Evolutionary conservation across 164 flowering plant species (phyloP), one percentile per base, ranked within the genome.

Genomic region (Annona cherimola): DNA sequence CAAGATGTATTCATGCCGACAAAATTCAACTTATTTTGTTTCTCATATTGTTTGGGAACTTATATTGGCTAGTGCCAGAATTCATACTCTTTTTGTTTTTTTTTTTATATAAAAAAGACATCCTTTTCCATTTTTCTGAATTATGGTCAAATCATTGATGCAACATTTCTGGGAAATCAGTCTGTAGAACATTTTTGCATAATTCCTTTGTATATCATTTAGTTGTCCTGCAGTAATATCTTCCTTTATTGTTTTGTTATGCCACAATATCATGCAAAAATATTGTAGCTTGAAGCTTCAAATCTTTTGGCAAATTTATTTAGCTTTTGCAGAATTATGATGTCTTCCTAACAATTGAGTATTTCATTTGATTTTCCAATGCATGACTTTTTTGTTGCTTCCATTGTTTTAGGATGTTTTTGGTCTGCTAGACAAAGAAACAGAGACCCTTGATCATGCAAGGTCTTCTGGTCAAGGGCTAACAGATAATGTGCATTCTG

Each of bases 341-440:
- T 3, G 26, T 20, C 3, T 42, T 67, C 18, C 57, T n/a, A 12
- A 11, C 9, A 40, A 16, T 11, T 50, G 9, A 50, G 57, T 50
- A 42, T 5, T 4, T 18, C 50, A 19, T 35, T 73, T 70, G 3
- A 74, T 40, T 57, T 74, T 73, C 75, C 76, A 45, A 75, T 85
- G 76, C 69, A 18, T 64, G 63, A 42, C 54, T 54, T 64, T 65
- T 43, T 39, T 62, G 59, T 63, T 64, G 40, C 35, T 40, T 72
- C 14, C 6, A 2, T 50, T 72, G 61, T 40, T 46, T 26, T 69
- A 95, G 99, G 87, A 83, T 80, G 66, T 92, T 26, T 90, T 84
- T 77, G 87, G 83, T 73, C 83, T 75, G 18, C 26, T 92, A 77
- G 94, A 87, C 70, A 90, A 86, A 74, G 93, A 91, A 78, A 75